These are phyloP conservation scores for Elongisporangium prolatum DNA, from an alignment of 352 stramenopile species.

Conservation along the genomic window DNA sequence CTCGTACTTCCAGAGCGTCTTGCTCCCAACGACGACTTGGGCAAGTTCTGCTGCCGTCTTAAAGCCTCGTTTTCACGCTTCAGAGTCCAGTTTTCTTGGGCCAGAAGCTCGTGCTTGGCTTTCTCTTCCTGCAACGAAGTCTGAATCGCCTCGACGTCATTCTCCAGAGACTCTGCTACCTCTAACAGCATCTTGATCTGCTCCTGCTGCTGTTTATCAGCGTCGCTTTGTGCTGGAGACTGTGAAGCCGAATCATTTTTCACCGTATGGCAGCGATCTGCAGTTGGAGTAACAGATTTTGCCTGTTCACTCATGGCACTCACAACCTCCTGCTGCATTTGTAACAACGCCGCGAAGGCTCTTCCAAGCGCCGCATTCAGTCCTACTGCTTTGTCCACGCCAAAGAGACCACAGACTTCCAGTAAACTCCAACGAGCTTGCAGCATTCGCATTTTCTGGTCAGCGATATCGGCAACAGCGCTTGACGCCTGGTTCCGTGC, in stretches of 20 bases:
- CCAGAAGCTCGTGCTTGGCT: slow-evolving; percentile 30
- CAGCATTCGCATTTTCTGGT: slow-evolving; percentile 20
- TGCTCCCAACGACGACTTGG: neutral
- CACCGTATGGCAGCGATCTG: neutral
- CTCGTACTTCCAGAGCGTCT: neutral
- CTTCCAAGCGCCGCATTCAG: slow-evolving; percentile 27
- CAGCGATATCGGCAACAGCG: neutral
- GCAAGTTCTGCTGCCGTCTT: slow-evolving; percentile 1
- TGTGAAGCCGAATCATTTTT: no score
- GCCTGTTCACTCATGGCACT: slow-evolving; percentile 12
- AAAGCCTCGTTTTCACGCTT: slow-evolving; percentile 23
- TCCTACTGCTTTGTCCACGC: slow-evolving; percentile 25
- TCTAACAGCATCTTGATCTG: slow-evolving; percentile 64
- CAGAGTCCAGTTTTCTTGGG: slow-evolving; percentile 42
- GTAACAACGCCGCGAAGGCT: slow-evolving; percentile 31
- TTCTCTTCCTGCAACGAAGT: slow-evolving; percentile 42
- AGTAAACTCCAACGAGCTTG: slow-evolving; percentile 47
- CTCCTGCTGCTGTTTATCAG: slow-evolving; percentile 18
- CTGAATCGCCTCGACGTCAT: slow-evolving; percentile 44
- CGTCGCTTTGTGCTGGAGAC: no score
- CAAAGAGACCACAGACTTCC: slow-evolving; percentile 46
- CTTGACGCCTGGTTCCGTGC: slow-evolving; percentile 8
- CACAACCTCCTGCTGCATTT: slow-evolving; percentile 51
- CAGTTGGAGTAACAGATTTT: no score
- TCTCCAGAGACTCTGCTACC: slow-evolving; percentile 57